These are phyloP conservation scores for Pseudogymnoascus verrucosus DNA, from an alignment of 2,329 filamentous ascomycete genomes.

Conservation along the genomic window DNA sequence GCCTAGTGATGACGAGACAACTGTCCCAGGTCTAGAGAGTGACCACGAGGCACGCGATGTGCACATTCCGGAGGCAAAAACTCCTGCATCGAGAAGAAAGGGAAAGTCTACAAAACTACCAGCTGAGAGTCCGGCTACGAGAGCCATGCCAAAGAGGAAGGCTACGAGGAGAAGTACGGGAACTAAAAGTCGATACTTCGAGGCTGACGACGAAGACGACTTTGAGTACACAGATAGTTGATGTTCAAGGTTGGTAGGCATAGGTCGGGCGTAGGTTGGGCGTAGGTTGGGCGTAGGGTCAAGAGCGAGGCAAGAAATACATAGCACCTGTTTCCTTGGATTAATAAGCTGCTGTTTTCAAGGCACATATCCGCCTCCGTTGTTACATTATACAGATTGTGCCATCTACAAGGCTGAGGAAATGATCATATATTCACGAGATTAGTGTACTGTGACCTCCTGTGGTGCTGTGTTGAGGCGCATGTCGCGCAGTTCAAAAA, in stretches of 20 bases:
- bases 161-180: slow-evolving; percentile 11
- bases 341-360: background rate
- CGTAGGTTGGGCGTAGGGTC: background rate
- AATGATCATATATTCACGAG: background rate
- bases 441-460: background rate
- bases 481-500: background rate
- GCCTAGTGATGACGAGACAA: background rate
- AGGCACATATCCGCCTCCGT: background rate
- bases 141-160: slow-evolving; percentile 8
- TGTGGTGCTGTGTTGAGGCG: background rate
- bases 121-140: background rate
- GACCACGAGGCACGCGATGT: background rate
- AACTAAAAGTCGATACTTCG: slow-evolving; percentile 13
- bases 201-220: slow-evolving; percentile 11
- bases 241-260: background rate
- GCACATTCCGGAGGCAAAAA: background rate
- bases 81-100: background rate
- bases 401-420: background rate
- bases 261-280: background rate
- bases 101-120: background rate
- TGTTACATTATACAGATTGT: background rate
- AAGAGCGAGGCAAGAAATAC: background rate
- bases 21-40: background rate
- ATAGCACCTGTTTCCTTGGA: background rate
- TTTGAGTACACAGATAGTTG: background rate